These are phyloP conservation scores for Candida loeiensis DNA, from an alignment of 805 yeast species.

Conservation along the genomic window DNA sequence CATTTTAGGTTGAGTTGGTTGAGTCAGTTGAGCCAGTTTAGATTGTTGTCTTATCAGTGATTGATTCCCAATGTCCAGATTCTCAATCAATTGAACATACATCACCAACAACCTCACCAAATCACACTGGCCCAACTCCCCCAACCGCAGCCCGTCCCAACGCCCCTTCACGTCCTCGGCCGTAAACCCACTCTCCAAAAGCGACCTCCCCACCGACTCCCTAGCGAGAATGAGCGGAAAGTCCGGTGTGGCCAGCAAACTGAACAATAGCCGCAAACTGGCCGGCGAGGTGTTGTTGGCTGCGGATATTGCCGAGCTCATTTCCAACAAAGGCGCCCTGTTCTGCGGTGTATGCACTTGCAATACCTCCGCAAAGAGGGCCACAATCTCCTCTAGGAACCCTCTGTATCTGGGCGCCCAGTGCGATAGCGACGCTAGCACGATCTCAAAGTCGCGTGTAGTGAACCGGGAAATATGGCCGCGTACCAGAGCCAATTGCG, in stretches of 20 bases:
- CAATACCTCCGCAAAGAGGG: neutral
- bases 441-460: neutral
- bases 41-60: too few relatives aligned
- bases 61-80: too few relatives aligned
- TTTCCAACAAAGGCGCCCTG: neutral
- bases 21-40: too few relatives aligned
- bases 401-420: neutral
- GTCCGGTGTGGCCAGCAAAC: conserved; percentile 3
- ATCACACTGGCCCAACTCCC: conserved; percentile 16
- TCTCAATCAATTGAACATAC: conserved; percentile 1
- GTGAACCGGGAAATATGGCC: neutral
- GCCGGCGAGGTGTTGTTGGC: neutral
- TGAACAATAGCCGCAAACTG: neutral
- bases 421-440: neutral
- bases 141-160: conserved; percentile 21
- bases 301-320: neutral
- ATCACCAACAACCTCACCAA: conserved; percentile 9
- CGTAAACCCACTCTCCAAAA: neutral
- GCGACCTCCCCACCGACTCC: conserved; percentile 7
- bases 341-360: neutral
- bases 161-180: conserved; percentile 12
- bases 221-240: conserved; percentile 13
- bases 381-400: neutral
- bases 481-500: neutral
- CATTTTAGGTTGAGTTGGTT: too few relatives aligned